phyloP scores from a whole-genome alignment of 179 eudicot species.

The Camellia oleifera region DNA sequence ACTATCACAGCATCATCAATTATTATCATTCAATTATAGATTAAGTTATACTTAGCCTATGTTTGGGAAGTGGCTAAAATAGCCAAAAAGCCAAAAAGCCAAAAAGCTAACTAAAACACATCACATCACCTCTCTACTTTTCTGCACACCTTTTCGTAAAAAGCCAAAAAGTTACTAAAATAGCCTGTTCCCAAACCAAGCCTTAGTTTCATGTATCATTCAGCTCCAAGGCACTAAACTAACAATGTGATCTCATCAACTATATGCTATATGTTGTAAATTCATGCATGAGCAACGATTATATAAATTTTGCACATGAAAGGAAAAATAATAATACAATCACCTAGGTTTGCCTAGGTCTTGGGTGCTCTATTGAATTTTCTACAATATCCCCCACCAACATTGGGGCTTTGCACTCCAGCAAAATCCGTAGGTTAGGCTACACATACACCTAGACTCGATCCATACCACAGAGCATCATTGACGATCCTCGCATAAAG shows the following conservation, averaged over 20 bases:
- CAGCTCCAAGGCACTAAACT: background rate
- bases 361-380: background rate
- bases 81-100: too few relatives aligned
- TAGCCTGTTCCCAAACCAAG: too few relatives aligned
- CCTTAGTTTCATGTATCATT: background rate
- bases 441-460: too few relatives aligned
- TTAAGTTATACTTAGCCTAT: background rate
- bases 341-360: background rate
- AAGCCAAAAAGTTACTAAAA: too few relatives aligned
- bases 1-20: background rate
- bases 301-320: background rate
- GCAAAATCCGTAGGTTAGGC: too few relatives aligned
- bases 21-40: background rate
- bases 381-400: background rate
- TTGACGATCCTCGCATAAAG: too few relatives aligned
- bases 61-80: too few relatives aligned
- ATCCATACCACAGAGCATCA: too few relatives aligned
- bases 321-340: background rate
- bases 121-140: too few relatives aligned
- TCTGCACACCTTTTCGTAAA: too few relatives aligned
- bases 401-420: too few relatives aligned
- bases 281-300: conserved; percentile 3
- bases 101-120: too few relatives aligned
- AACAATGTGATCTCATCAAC: background rate
- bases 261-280: background rate